Conservation (phyloP, 495 filamentous ascomycete species). For the Penicillium herquei region DNA sequence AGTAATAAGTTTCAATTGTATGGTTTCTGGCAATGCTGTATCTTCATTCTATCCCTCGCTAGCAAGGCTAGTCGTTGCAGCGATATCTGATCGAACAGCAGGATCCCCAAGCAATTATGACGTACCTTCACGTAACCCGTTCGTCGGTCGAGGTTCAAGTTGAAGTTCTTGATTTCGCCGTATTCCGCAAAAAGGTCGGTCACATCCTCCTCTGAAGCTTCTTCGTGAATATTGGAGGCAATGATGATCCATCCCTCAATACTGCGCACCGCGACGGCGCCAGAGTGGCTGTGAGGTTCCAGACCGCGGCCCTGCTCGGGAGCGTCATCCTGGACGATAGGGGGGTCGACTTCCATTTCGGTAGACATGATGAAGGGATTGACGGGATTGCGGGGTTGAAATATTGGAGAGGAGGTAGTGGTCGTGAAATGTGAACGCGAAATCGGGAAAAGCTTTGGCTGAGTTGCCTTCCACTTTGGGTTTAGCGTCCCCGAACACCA, state of each 20-base stretch:
- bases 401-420: conserved; percentile 1
- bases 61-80: background rate
- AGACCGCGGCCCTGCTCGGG: conserved; percentile 55
- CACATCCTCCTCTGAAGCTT: conserved; percentile 93
- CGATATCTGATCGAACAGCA: background rate
- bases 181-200: conserved; percentile 93
- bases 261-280: conserved; percentile 89
- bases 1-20: conserved; percentile 5
- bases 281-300: conserved; percentile 67
- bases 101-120: background rate
- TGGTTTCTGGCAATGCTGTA: background rate
- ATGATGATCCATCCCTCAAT: conserved; percentile 99
- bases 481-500: background rate
- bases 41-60: background rate
- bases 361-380: conserved; percentile 53
- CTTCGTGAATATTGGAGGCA: conserved; percentile 95
- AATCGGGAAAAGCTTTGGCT: conserved; percentile 11
- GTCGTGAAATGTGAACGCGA: background rate
- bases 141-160: conserved; percentile 88
- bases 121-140: conserved; percentile 97
- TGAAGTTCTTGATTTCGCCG: conserved; percentile 96
- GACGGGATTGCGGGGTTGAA: background rate
- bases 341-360: conserved; percentile 81
- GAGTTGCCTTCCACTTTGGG: conserved; percentile 6
- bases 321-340: conserved; percentile 44